phyloP scores from a whole-genome alignment of 371 early-diverging fungal species.

The Blakeslea trispora region DNA sequence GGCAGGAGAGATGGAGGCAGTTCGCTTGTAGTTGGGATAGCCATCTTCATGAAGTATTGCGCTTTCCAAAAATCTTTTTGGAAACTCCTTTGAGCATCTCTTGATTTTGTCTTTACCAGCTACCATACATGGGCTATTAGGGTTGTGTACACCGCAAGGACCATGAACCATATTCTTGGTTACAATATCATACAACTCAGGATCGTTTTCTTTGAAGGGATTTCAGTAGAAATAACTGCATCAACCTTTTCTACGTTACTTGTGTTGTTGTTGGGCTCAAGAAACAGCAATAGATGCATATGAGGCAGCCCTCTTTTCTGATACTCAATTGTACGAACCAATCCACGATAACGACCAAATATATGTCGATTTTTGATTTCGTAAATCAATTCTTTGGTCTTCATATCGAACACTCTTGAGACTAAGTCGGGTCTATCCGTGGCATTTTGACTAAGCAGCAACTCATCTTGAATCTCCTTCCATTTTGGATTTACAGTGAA shows the following conservation, averaged over 20 bases:
- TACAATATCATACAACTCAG: constrained; percentile 25
- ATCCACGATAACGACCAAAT: background rate
- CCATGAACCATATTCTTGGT: constrained; percentile 34
- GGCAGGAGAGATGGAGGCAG: too few relatives aligned
- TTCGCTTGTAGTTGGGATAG: background rate
- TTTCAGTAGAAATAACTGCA: constrained; percentile 29
- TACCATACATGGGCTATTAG: constrained; percentile 30
- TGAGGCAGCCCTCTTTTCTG: constrained; percentile 36
- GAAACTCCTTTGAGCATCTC: constrained; percentile 10
- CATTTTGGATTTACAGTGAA: constrained; percentile 40
- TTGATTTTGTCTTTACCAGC: too few relatives aligned
- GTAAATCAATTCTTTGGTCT: constrained; percentile 12
- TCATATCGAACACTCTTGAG: constrained; percentile 26
- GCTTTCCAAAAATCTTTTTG: background rate
- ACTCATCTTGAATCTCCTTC: constrained; percentile 24
- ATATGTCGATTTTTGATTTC: constrained; percentile 10
- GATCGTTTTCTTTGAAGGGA: constrained; percentile 22
- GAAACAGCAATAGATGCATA: constrained; percentile 29
- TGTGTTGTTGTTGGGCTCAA: constrained; percentile 17
- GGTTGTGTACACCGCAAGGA: constrained; percentile 24
- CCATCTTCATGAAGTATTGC: background rate
- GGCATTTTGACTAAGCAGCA: constrained; percentile 13
- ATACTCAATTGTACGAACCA: constrained; percentile 14
- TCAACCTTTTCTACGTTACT: constrained; percentile 24
- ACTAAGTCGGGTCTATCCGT: constrained; percentile 24